phyloP scores from a whole-genome alignment of 2,329 filamentous ascomycete genomes.

The Colletotrichum sansevieriae region DNA sequence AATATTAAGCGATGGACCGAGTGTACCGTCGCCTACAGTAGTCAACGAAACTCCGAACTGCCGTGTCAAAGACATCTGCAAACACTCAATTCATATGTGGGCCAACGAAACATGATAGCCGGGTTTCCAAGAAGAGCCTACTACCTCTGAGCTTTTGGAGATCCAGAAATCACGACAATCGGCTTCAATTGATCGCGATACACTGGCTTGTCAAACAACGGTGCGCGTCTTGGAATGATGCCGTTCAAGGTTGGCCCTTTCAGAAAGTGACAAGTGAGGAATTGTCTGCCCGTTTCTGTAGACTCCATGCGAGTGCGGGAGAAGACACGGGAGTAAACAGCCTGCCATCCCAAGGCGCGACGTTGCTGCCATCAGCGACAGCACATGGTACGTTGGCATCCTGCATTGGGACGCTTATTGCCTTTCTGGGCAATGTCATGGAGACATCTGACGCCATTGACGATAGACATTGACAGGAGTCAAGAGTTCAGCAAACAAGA shows the following conservation, averaged over 20 bases:
- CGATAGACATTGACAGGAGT: too few species aligned
- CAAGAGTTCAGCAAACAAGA: too few species aligned
- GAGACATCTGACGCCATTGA: conserved; percentile 36
- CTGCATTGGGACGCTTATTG: conserved; percentile 15
- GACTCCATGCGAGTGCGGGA: conserved; percentile 28
- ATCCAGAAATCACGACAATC: background rate
- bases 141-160: background rate
- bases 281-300: conserved; percentile 19
- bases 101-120: background rate
- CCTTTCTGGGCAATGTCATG: conserved; percentile 22
- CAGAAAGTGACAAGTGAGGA: conserved; percentile 4
- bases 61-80: background rate
- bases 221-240: conserved; percentile 2
- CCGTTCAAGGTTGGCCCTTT: conserved; percentile 22
- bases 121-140: background rate
- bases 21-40: conserved; percentile 19
- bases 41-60: background rate
- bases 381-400: conserved; percentile 34
- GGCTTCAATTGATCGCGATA: conserved; percentile 6
- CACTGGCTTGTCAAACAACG: conserved; percentile 4
- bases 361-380: conserved; percentile 27
- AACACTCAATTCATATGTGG: background rate
- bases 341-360: conserved; percentile 37
- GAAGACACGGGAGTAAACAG: conserved; percentile 12
- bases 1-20: background rate